These are phyloP conservation scores for Pyrenochaeta sp. DNA, from an alignment of 2,329 filamentous ascomycete species.

Conservation along the genomic window DNA sequence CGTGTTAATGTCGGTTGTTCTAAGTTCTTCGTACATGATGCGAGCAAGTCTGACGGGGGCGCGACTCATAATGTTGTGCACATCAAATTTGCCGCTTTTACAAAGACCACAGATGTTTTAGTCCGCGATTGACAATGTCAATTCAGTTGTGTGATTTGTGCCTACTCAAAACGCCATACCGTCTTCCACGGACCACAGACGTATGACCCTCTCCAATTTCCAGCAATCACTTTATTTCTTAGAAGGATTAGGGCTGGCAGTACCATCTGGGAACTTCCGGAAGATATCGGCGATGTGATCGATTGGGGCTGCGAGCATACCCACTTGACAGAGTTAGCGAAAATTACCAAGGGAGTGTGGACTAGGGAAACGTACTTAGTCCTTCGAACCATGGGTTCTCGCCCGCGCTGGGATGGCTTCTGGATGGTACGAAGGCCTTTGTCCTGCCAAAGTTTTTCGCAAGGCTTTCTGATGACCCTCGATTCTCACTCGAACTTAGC, in stretches of 20 bases:
- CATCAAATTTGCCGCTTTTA: too few species aligned
- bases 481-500: slow-evolving; percentile 16
- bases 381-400: slow-evolving; percentile 66
- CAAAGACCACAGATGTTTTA: too few species aligned
- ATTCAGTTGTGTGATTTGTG: too few species aligned
- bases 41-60: too few species aligned
- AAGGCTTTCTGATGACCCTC: slow-evolving; percentile 34
- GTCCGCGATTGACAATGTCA: too few species aligned
- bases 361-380: slow-evolving; percentile 62
- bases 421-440: slow-evolving; percentile 42
- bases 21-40: too few species aligned
- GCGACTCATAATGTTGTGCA: too few species aligned
- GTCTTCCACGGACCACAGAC: too few species aligned
- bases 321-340: background rate
- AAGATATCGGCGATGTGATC: slow-evolving; percentile 66
- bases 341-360: slow-evolving; percentile 42
- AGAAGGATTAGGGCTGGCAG: slow-evolving; percentile 29
- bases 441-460: slow-evolving; percentile 41
- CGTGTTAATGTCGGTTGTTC: too few species aligned
- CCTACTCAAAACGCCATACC: too few species aligned
- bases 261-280: slow-evolving; percentile 60
- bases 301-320: slow-evolving; percentile 63
- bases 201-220: too few species aligned
- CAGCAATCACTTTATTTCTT: slow-evolving; percentile 17
- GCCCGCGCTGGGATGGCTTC: slow-evolving; percentile 47